Conservation (phyloP, 2,329 filamentous ascomycete genomes). For the Trematosphaeria pertusa region DNA sequence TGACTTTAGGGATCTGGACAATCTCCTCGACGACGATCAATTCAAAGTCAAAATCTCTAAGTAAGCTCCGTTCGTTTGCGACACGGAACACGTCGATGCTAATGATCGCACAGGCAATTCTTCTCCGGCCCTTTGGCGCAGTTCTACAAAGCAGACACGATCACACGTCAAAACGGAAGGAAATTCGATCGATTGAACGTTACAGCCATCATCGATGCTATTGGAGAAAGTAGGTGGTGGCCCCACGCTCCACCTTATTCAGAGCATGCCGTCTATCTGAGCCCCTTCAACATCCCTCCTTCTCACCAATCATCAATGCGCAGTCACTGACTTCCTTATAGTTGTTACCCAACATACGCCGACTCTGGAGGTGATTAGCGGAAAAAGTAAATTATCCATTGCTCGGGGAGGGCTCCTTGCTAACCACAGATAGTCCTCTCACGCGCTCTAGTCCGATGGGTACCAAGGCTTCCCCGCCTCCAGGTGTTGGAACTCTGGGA, state of each 20-base stretch:
- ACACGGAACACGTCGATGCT: conserved; percentile 9
- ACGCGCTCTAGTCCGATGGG: conserved; percentile 63
- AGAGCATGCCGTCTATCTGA: too few species aligned
- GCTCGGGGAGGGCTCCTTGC: too few species aligned
- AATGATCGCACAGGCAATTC: conserved; percentile 52
- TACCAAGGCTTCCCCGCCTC: conserved; percentile 64
- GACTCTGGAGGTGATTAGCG: conserved; percentile 66
- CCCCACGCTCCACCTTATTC: too few species aligned
- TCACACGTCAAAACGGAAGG: conserved; percentile 32
- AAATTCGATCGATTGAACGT: conserved; percentile 48
- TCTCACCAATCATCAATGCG: conserved; percentile 2
- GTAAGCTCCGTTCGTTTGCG: conserved; percentile 44
- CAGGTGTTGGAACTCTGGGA: conserved; percentile 67
- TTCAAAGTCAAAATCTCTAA: conserved; percentile 66
- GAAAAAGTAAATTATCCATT: conserved; percentile 51
- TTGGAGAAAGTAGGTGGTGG: conserved; percentile 55
- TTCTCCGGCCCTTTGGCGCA: conserved; percentile 57
- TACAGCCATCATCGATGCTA: conserved; percentile 53
- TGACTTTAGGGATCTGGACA: conserved; percentile 66
- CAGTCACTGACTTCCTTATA: conserved; percentile 28
- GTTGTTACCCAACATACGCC: conserved; percentile 57
- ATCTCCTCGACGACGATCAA: conserved; percentile 65
- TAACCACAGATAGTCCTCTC: conserved; percentile 60
- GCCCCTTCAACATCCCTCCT: too few species aligned
- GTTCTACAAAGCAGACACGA: conserved; percentile 47